Percentiles rank a stretch among this genome's conserved stretches.
These are phyloP conservation scores for Trapa incisa DNA, from an alignment of 345 rosid genomes.

Conservation along the genomic window DNA sequence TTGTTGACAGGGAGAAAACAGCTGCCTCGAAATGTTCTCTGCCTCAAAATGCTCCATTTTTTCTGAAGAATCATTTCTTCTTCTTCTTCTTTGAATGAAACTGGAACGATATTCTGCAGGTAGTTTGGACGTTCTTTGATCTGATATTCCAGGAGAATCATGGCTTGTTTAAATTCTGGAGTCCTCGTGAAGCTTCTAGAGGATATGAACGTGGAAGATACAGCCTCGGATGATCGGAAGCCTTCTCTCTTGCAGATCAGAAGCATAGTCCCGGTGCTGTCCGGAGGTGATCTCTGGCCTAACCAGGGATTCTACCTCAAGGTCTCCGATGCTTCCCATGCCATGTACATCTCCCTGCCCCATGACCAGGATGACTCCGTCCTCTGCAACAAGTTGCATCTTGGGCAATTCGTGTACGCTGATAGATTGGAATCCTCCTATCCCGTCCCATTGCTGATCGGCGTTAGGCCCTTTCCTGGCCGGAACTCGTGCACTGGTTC, in stretches of 20 bases:
- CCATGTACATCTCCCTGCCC: slow-evolving; percentile 50
- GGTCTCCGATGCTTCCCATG: slow-evolving; percentile 54
- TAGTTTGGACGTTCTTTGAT: background rate
- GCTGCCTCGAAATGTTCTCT: background rate
- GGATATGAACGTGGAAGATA: slow-evolving; percentile 34
- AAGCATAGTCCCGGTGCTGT: slow-evolving; percentile 65
- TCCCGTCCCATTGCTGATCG: slow-evolving; percentile 58
- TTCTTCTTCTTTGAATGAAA: background rate
- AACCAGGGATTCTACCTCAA: slow-evolving; percentile 58
- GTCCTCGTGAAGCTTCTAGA: slow-evolving; percentile 45
- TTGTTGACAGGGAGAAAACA: slow-evolving; percentile 7
- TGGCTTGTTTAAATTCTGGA: slow-evolving; percentile 42
- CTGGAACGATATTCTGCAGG: background rate
- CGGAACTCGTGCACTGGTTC: slow-evolving; percentile 33
- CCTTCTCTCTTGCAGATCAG: slow-evolving; percentile 55
- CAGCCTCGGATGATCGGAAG: slow-evolving; percentile 15
- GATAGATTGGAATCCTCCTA: slow-evolving; percentile 45
- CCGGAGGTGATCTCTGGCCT: slow-evolving; percentile 59
- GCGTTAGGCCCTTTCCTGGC: slow-evolving; percentile 48
- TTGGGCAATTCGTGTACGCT: slow-evolving; percentile 45
- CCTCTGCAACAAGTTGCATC: slow-evolving; percentile 39
- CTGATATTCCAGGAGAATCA: slow-evolving; percentile 6
- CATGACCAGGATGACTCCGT: slow-evolving; percentile 54
- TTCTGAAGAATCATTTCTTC: background rate
- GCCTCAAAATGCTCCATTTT: background rate